Evolutionary conservation across 1,284 basidiomycete species (phyloP).

Genomic region (Hortiboletus rubellus): DNA sequence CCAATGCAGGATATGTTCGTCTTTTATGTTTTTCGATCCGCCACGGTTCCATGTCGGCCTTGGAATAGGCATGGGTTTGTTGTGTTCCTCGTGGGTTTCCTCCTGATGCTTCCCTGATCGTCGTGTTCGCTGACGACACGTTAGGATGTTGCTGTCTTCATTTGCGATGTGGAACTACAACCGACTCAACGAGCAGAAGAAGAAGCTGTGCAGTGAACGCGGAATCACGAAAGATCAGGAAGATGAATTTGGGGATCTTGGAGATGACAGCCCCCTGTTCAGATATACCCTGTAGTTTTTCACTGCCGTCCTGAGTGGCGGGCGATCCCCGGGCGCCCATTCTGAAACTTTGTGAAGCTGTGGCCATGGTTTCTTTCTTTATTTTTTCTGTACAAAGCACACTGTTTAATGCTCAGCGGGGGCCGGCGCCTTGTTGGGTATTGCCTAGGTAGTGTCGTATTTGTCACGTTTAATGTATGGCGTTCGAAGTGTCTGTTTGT

Average conservation of each 20-base stretch:
- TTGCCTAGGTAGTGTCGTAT: not conserved
- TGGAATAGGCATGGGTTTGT: conserved; percentile 39
- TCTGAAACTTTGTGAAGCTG: not conserved
- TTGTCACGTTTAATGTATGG: too few species aligned
- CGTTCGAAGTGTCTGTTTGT: too few species aligned
- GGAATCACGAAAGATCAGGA: conserved; percentile 39
- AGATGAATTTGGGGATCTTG: conserved; percentile 42
- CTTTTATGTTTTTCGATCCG: conserved; percentile 46
- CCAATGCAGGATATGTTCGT: conserved; percentile 40
- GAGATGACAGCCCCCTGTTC: conserved; percentile 51
- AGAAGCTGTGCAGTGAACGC: conserved; percentile 37
- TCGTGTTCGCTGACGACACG: not conserved
- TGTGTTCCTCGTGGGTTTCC: conserved; percentile 28
- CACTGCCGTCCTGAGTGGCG: not conserved
- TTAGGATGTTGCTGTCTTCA: conserved; percentile 24
- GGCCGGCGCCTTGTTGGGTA: not conserved
- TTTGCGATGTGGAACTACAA: conserved; percentile 41
- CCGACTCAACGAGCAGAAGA: conserved; percentile 42
- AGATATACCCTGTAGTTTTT: conserved; percentile 32
- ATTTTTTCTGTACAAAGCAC: too few species aligned
- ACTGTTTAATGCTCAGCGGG: not conserved
- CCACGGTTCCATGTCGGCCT: conserved; percentile 51
- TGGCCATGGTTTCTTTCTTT: not conserved
- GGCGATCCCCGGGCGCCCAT: not conserved
- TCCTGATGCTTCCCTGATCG: not conserved